phyloP scores from a whole-genome alignment of 495 filamentous ascomycete genomes.

The Entonaema liquescens region DNA sequence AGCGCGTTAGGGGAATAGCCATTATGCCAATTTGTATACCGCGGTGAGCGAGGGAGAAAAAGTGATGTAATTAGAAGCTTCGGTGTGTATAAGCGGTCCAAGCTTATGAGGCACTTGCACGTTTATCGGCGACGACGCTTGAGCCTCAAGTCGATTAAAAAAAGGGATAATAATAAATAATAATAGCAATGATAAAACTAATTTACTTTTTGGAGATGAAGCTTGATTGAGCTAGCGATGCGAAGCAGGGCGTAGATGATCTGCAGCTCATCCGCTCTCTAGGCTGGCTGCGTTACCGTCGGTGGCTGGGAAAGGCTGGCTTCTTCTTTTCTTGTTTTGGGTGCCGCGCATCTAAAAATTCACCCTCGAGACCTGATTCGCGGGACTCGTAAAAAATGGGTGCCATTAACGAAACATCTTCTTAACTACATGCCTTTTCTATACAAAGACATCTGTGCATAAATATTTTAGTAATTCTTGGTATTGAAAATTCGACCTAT shows the following conservation, averaged over 20 bases:
- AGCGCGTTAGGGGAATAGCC: slow-evolving; percentile 70
- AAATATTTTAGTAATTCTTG: slow-evolving; percentile 1
- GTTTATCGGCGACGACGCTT: slow-evolving; percentile 16
- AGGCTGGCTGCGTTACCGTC: slow-evolving; percentile 22
- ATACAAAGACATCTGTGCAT: neutral
- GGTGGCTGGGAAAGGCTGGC: slow-evolving; percentile 35
- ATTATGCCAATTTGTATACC: slow-evolving; percentile 49
- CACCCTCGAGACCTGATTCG: slow-evolving; percentile 31
- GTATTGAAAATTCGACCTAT: neutral
- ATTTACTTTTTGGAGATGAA: slow-evolving; percentile 10
- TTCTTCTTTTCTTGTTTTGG: slow-evolving; percentile 9
- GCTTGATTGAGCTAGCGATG: slow-evolving; percentile 23
- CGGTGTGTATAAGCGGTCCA: neutral
- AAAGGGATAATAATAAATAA: neutral
- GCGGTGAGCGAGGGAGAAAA: neutral
- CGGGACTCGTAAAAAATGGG: slow-evolving; percentile 7
- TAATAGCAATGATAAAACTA: neutral
- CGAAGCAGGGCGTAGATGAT: slow-evolving; percentile 30
- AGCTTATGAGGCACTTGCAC: slow-evolving; percentile 13
- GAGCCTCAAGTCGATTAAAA: slow-evolving; percentile 4
- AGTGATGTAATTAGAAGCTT: neutral
- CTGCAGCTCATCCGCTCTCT: slow-evolving; percentile 29
- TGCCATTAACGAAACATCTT: slow-evolving; percentile 2
- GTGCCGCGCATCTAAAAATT: slow-evolving; percentile 5
- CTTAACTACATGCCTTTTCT: neutral